Base-by-base conservation (phyloP, 768 basidiomycete genomes). In the Collybia sordida region DNA sequence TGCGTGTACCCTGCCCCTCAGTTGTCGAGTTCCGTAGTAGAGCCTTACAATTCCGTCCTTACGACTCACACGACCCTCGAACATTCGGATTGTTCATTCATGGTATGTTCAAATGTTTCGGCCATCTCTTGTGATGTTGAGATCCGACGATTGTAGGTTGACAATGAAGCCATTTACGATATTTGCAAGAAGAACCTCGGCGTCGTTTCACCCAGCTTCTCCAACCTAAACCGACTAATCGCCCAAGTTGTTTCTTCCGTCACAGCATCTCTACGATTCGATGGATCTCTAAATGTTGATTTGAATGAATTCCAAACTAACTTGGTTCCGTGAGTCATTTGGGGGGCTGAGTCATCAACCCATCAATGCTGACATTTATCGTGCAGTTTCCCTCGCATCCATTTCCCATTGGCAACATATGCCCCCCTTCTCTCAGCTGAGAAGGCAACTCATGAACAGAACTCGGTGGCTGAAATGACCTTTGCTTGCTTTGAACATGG, bases 1-100 rank as follows among this genome's bases (percentile, higher is more conserved):
- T 88, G 90, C 58, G 93, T 98, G 42, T 98, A 97, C 77, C 96
- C 96, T 47, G 93, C 94, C 4, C 94, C 93, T 43, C 90, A 90
- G 59, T 79, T 94, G 71, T 89, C 92, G 42, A 97, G 87, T 74
- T 98, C 96, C 28, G 90, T 98, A 53, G 97, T 99, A 38, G 97
- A 99, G 72, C 97, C 97, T 2, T 99, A 99, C 79, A 99, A 99
- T 81, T 90, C 90, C 1, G 90, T 97, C 46, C 79, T 99, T 54
- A 98, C 97, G 42, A 99, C 97, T 42, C 97, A 99, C 72, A 98
- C 97, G 37, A 98, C 97, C 49, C 86, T 98, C 51, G 97, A 98
- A 72, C 97, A 99, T 74, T 97, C 97, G n/a, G 97, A 99, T 76
- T 99, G 97, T 72, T 98, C 97, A 31, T 99, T 99, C 81, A 98